A percentile compares a stretch with the other conserved stretches of the same genome.
Evolutionary conservation across 352 stramenopile species (phyloP).

Genomic region (Phytophthora constricta): DNA sequence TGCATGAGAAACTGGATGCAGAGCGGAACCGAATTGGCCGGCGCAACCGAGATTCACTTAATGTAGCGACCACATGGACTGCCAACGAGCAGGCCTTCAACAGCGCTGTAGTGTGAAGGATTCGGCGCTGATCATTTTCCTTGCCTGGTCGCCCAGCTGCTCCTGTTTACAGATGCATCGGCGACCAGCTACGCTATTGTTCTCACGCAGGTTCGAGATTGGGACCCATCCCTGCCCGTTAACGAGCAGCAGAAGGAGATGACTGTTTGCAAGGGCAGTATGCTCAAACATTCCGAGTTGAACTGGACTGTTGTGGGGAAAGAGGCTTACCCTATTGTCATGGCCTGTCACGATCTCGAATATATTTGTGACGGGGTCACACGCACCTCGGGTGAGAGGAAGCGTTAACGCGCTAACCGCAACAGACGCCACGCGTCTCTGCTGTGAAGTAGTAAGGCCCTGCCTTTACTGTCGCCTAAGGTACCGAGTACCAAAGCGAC

Average conservation of each 20-base stretch:
- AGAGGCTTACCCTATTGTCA: constrained; percentile 18
- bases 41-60: constrained; percentile 2
- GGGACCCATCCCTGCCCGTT: background rate
- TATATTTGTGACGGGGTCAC: too few species aligned
- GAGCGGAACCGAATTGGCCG: background rate
- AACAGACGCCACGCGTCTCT: too few species aligned
- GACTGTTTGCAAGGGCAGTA: constrained; percentile 4
- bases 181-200: background rate
- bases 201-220: constrained; percentile 7
- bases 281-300: constrained; percentile 1
- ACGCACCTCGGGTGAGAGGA: too few species aligned
- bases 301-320: constrained; percentile 25
- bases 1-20: constrained; percentile 6
- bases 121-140: background rate
- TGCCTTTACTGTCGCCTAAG: too few species aligned
- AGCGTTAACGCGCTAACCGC: too few species aligned
- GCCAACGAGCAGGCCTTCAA: background rate
- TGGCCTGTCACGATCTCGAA: constrained; percentile 7
- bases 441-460: too few species aligned
- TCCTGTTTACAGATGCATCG: background rate
- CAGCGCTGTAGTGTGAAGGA: background rate
- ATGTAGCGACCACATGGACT: background rate
- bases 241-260: constrained; percentile 7
- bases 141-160: background rate
- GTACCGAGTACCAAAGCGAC: too few species aligned